Conservation (phyloP, 164 flowering plant genomes). For the Nelumbo lutea region DNA sequence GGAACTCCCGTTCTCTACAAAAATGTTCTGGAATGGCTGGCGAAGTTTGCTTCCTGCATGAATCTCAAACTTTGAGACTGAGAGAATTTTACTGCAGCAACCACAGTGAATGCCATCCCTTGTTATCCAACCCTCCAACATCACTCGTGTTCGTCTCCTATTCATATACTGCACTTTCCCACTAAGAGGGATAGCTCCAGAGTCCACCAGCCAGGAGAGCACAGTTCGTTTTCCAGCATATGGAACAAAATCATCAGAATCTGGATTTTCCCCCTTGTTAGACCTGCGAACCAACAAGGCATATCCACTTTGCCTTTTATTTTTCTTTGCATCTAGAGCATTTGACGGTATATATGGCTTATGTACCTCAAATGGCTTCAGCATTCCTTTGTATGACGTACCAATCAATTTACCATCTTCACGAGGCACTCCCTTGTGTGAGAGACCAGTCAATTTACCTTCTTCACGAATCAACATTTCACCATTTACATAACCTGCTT, state of each 20-base stretch:
- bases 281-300: slow-evolving; percentile 74
- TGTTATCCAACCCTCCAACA: slow-evolving; percentile 89
- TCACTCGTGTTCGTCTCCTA: slow-evolving; percentile 44
- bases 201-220: slow-evolving; percentile 90
- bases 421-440: slow-evolving; percentile 5
- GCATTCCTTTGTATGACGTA: slow-evolving; percentile 6
- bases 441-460: slow-evolving; percentile 13
- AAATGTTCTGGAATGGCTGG: slow-evolving; percentile 74
- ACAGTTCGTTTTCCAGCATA: slow-evolving; percentile 78
- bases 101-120: slow-evolving; percentile 92
- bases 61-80: slow-evolving; percentile 88
- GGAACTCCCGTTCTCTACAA: slow-evolving; percentile 63
- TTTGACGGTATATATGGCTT: slow-evolving; percentile 22
- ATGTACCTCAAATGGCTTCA: slow-evolving; percentile 15
- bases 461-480: slow-evolving; percentile 4
- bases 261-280: slow-evolving; percentile 41
- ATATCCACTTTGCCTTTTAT: slow-evolving; percentile 55
- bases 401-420: slow-evolving; percentile 12
- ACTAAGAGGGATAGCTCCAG: slow-evolving; percentile 55
- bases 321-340: slow-evolving; percentile 49
- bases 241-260: slow-evolving; percentile 60
- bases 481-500: slow-evolving; percentile 14
- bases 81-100: slow-evolving; percentile 88
- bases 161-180: slow-evolving; percentile 88
- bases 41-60: slow-evolving; percentile 91